Base-by-base conservation (phyloP, 1,284 basidiomycete species). In the Apiotrichum gamsii region DNA sequence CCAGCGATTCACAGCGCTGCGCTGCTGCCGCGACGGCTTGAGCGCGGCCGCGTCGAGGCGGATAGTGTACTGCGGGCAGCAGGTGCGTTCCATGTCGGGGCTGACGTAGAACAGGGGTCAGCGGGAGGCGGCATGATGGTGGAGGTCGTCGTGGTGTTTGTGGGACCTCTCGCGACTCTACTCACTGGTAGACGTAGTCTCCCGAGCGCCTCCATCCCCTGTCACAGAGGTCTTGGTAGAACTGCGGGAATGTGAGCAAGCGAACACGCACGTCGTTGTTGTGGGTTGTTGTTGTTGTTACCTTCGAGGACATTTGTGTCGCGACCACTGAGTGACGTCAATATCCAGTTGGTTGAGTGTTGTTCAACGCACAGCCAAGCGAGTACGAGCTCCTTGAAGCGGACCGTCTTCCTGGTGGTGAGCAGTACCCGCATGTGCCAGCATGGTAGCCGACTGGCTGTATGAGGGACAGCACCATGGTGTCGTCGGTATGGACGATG, bases 31-130 rank as follows among this genome's bases (percentile, higher is more conserved):
- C 13, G 83, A 82, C 0, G 84, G 79, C 55, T 80, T 80, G 73
- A 91, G 93, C n/a, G 65, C 65, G 0, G 75, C 56, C 0, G 80
- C 80, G 62, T 89, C 84, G n/a, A 94, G 76, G 80, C 81, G 85
- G 68, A 95, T 95, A 0, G 90, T 89, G 65, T 93, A 94, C 56
- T 90, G 87, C 1, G 90, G 88, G 66, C 93, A 96, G 66, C 93
- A 96, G 4, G 89, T 86, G 8, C 74, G 70, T 54, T 75, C 78
- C 72, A 91, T 77, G 67, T 93, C 82, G 3, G 90, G 90, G 58
- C 88, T 89, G 31, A n/a, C n/a, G n/a, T n/a, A n/a, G n/a, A n/a
- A n/a, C n/a, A n/a, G n/a, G n/a, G n/a, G n/a, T n/a, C n/a, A n/a
- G n/a, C n/a, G n/a, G 16, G 19, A 1, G 23, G 25, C 25, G 25